Evolutionary conservation across 306 rosid genomes (phyloP), one percentile per base, ranked within the genome.

Genomic region (Astragalus glycyphyllos): DNA sequence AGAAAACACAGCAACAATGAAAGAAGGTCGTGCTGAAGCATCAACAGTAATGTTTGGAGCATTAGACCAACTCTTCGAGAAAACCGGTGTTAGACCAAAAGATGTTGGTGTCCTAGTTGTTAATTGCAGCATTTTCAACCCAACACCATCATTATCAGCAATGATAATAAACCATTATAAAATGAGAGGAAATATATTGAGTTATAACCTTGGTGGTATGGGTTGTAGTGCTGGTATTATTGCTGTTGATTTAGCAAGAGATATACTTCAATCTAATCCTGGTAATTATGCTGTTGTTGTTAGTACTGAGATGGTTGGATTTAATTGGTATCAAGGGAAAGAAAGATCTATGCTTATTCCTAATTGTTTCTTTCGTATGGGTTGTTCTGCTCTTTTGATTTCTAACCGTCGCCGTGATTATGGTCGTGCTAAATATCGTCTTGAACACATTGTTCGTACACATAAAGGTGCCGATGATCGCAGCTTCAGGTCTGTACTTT

Each of bases 131-230:
- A 86, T 95, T 76, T 95, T 95, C 81, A 95, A 95, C 67, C 99
- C 99, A 2, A 95, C 99, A 0, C 99, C 99, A 0, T 95, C 99
- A 0, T 68, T 95, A 11, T 95, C 99, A 0, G 99, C 99, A 0
- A 95, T 95, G 99, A 89, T 95, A 66, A 95, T 95, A 20, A 95
- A 95, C 83, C 99, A 89, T 70, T 95, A 91, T 83, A 95, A 95
- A 84, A 89, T 95, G 99, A 83, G 99, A 17, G 99, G 99, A 1
- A 95, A 91, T 77, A 85, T 95, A 3, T 49, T 95, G 81, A 95
- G 99, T 69, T 95, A 86, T 71, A 95, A 95, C 47, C 90, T 95
- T 1, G 99, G 99, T 0, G 99, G 99, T 5, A 95, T 95, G 99
- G 99, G 99, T 0, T 95, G 99, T 35, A 91, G 97, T 45, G 99